Evolutionary conservation across 306 rosid species (phyloP).

Genomic region (Clitoria ternatea): DNA sequence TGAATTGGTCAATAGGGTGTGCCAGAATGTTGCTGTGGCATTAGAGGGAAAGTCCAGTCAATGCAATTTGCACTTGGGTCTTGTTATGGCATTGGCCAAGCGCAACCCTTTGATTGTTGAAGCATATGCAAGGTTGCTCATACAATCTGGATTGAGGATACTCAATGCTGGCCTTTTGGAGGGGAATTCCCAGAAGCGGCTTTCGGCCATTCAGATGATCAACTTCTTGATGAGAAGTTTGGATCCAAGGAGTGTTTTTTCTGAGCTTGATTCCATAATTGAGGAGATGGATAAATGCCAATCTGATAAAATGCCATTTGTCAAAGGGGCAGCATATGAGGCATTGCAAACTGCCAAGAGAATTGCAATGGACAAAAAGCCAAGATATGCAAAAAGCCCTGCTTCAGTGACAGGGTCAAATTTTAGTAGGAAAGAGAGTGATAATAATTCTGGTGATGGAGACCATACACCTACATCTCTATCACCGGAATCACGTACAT

Average conservation of each 20-base stretch:
- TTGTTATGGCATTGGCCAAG: constrained; percentile 71
- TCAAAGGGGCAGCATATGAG: constrained; percentile 83
- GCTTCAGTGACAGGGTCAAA: constrained; percentile 73
- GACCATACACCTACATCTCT: constrained; percentile 45
- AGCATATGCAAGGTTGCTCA: constrained; percentile 75
- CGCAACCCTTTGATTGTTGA: constrained; percentile 67
- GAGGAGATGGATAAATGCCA: constrained; percentile 77
- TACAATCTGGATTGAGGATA: constrained; percentile 64
- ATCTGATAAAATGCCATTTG: constrained; percentile 75
- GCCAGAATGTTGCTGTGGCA: constrained; percentile 77
- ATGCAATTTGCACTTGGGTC: constrained; percentile 66
- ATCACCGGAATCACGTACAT: constrained; percentile 70
- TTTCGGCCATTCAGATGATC: constrained; percentile 76
- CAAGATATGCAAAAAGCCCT: constrained; percentile 45
- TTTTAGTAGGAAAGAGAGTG: constrained; percentile 42
- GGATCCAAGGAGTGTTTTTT: constrained; percentile 69
- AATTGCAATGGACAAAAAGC: constrained; percentile 44
- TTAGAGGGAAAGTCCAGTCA: constrained; percentile 63
- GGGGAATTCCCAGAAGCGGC: constrained; percentile 73
- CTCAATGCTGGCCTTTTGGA: constrained; percentile 50
- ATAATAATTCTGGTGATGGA: constrained; percentile 33
- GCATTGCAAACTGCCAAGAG: constrained; percentile 80
- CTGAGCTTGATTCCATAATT: constrained; percentile 56
- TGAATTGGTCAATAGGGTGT: constrained; percentile 73
- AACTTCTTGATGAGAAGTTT: constrained; percentile 72